Evolutionary conservation across 257 asterid genomes (phyloP).

Genomic region (Scutellaria barbata): DNA sequence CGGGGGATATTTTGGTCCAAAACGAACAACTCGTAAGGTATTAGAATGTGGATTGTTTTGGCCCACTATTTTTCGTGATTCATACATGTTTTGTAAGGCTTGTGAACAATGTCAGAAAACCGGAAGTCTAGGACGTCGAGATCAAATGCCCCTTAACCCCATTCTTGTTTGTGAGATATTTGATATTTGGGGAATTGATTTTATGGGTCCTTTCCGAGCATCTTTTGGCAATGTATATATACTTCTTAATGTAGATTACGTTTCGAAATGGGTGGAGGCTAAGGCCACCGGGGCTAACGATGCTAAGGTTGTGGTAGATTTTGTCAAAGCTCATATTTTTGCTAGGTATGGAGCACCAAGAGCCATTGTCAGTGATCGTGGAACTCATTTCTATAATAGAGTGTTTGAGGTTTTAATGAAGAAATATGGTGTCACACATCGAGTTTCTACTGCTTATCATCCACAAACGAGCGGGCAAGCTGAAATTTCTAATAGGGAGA

Average conservation of each 20-base stretch:
- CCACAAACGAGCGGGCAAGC: neutral
- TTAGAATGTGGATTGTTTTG: neutral
- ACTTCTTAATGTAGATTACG: neutral
- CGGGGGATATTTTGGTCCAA: neutral
- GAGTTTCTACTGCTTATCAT: neutral
- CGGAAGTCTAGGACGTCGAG: neutral
- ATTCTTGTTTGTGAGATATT: neutral
- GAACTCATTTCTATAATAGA: neutral
- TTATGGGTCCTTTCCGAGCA: neutral
- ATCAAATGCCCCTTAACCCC: no score
- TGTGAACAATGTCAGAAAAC: no score
- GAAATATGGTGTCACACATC: neutral
- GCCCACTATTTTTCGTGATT: neutral
- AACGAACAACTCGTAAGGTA: neutral
- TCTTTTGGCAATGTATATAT: neutral
- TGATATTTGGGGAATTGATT: neutral
- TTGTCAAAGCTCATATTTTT: neutral
- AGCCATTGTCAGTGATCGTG: neutral
- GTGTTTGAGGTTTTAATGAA: neutral
- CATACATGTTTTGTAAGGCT: neutral
- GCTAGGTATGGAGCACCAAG: neutral
- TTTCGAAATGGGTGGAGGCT: no score
- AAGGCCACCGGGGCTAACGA: neutral
- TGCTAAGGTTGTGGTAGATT: slow-evolving; percentile 15
- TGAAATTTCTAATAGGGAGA: slow-evolving; percentile 6